These are phyloP conservation scores for Candida albicans DNA, from an alignment of 1,139 yeast species.

Conservation along the genomic window DNA sequence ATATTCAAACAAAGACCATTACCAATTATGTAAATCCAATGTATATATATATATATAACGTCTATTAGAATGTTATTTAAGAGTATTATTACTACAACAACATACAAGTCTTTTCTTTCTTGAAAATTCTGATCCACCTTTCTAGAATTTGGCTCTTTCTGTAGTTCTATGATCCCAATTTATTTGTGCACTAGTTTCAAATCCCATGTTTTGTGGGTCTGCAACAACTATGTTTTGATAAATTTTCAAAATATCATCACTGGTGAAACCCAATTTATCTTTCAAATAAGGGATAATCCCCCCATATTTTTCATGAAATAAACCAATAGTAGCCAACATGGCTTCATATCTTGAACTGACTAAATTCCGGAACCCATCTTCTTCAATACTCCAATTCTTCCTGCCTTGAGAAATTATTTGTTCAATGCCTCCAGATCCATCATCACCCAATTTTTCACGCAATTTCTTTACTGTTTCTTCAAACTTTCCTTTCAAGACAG, in stretches of 20 bases:
- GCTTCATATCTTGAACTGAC: constrained; percentile 70
- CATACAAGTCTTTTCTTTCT: not conserved
- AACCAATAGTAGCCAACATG: constrained; percentile 62
- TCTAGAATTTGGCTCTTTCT: constrained; percentile 12
- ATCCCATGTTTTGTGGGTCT: constrained; percentile 22
- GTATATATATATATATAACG: not conserved
- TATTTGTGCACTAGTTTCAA: constrained; percentile 20
- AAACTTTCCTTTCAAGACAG: constrained; percentile 36
- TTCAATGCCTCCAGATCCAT: constrained; percentile 43
- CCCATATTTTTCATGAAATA: constrained; percentile 53
- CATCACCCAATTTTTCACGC: constrained; percentile 32
- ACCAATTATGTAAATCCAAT: constrained; percentile 59
- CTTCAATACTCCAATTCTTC: constrained; percentile 39
- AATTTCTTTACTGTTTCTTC: constrained; percentile 29
- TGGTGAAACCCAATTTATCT: constrained; percentile 45
- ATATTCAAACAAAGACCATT: constrained; percentile 66
- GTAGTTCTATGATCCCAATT: constrained; percentile 28
- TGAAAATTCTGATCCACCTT: not conserved
- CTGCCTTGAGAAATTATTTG: constrained; percentile 34
- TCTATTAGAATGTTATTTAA: too few species aligned
- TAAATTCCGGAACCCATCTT: constrained; percentile 56
- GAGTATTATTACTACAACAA: too few species aligned
- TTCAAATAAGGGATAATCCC: constrained; percentile 57
- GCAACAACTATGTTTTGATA: constrained; percentile 42
- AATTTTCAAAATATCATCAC: constrained; percentile 51